phyloP scores from a whole-genome alignment of 2,329 filamentous ascomycete species.

The Tolypocladium capitatum region DNA sequence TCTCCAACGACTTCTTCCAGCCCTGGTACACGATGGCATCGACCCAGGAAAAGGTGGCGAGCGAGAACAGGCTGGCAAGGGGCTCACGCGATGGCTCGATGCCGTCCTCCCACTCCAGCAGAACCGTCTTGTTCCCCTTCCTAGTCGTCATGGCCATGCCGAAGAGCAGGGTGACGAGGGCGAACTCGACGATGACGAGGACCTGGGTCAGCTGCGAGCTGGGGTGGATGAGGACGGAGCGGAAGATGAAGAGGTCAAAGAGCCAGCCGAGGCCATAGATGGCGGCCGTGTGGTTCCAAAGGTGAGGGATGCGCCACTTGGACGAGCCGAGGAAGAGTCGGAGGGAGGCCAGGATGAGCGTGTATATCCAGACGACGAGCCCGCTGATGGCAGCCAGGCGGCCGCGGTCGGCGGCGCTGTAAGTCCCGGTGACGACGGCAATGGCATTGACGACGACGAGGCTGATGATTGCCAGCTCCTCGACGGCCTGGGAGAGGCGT shows the following conservation, averaged over 20 bases:
- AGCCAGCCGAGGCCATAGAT: conserved; percentile 80
- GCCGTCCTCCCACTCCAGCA: conserved; percentile 78
- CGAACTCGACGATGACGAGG: conserved; percentile 62
- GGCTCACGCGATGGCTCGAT: conserved; percentile 81
- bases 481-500: conserved; percentile 53
- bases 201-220: conserved; percentile 46
- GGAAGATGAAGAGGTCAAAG: conserved; percentile 62
- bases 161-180: conserved; percentile 59
- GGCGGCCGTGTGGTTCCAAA: conserved; percentile 87
- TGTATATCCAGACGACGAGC: conserved; percentile 68
- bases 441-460: conserved; percentile 57
- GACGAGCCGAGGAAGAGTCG: conserved; percentile 55
- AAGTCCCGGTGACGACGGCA: conserved; percentile 47
- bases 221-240: conserved; percentile 72
- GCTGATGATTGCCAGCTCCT: conserved; percentile 61
- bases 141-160: conserved; percentile 67
- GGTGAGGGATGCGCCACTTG: conserved; percentile 52
- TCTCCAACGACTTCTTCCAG: conserved; percentile 71
- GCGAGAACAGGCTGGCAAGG: conserved; percentile 74
- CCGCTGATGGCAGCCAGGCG: conserved; percentile 50
- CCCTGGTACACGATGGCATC: conserved; percentile 81
- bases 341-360: conserved; percentile 57
- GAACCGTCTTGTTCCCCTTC: conserved; percentile 81
- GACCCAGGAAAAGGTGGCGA: conserved; percentile 82
- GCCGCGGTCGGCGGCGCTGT: conserved; percentile 35